Evolutionary conservation across 345 rosid species (phyloP).

Genomic region (Erucastrum elatum): DNA sequence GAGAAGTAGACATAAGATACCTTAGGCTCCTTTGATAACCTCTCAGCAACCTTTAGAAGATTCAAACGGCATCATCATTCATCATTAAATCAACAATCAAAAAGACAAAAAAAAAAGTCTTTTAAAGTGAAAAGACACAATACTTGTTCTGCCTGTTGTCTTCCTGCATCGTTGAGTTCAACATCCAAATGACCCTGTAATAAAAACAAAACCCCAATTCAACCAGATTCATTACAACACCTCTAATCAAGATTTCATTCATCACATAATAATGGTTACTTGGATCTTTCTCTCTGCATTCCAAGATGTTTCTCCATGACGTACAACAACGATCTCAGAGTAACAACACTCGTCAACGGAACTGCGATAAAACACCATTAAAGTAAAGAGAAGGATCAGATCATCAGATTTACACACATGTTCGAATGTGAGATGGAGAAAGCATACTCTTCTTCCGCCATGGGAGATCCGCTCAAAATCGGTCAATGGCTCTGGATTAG

Average conservation of each 20-base stretch:
- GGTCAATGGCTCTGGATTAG: background rate
- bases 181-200: conserved; percentile 81
- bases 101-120: background rate
- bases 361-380: conserved; percentile 21
- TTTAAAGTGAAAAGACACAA: conserved; percentile 16
- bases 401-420: background rate
- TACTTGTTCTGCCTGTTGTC: conserved; percentile 70
- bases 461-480: background rate
- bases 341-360: conserved; percentile 34
- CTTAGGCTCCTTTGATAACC: conserved; percentile 61
- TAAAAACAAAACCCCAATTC: background rate
- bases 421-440: background rate
- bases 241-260: background rate
- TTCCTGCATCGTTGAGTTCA: conserved; percentile 79
- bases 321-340: conserved; percentile 72
- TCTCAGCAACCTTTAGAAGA: conserved; percentile 56
- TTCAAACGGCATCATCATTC: background rate
- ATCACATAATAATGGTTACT: conserved; percentile 39
- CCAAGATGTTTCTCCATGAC: conserved; percentile 91
- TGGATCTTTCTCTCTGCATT: conserved; percentile 71
- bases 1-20: conserved; percentile 72
- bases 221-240: background rate
- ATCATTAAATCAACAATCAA: conserved; percentile 2
- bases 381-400: background rate
- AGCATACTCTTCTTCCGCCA: background rate